Evolutionary conservation across 148 eudicot species (phyloP), one percentile per base, ranked within the genome.

Genomic region (Arctostaphylos glauca): DNA sequence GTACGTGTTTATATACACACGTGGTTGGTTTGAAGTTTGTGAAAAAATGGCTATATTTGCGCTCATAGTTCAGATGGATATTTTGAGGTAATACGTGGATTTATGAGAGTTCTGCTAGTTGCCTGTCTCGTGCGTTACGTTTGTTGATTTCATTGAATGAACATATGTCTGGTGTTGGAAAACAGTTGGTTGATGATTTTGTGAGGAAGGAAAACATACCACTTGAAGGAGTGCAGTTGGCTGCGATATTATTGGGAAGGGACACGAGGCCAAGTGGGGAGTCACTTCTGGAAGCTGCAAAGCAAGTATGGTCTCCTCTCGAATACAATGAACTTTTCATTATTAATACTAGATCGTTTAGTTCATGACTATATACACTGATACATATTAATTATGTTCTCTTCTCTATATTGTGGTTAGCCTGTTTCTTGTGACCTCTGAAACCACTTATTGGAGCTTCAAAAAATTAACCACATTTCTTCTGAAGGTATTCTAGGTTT

Each of bases 201-300:
- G 88, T 87, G 80, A 89, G 86, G 80, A 92, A 94, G 92, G 97
- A 94, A 88, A 79, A 81, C 59, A 93, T 96, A 82, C 82, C 82
- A 25, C 86, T 93, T 84, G 92, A 88, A 72, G 90, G 87, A 84
- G 84, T 78, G 52, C 67, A 41, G 58, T 72, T 81, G 16, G 93
- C 91, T 15, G 93, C 89, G 87, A 81, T 96, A 46, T 84, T 96
- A 44, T 83, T 96, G 84, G 99, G 95, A 84, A 93, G 99, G 89
- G 99, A 96, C 86, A 94, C 99, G 4, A 91, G 98, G 87, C 99
- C 99, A 43, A 96, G 99, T 80, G 99, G 99, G 73, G 91, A 88
- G 86, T 85, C 89, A 82, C 96, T 94, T 76, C 83, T 94, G 41
- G 93, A 94, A 67, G 99, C 97, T 80, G 99, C 94, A 79, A 96